Evolutionary conservation across 139 green algal species (phyloP), one percentile per base, ranked within the genome.

Genomic region (Coelastrella sp.): DNA sequence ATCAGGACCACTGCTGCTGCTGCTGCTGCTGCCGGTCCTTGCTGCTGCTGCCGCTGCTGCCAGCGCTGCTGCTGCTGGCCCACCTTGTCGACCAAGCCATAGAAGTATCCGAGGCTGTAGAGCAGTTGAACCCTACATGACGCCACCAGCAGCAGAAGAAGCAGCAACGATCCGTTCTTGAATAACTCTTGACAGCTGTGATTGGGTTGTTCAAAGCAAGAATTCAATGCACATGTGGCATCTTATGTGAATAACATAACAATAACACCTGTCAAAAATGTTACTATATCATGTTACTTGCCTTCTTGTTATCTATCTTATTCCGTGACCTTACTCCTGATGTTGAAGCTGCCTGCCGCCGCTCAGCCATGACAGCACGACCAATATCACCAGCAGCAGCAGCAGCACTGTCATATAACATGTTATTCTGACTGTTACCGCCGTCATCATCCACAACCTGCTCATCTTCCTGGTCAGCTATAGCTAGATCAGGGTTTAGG

Each of bases 51-150:
- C 64, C 4, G 64, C 73, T 67, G 73, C 50, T n/a, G 73, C 73
- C 30, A 81, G 50, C 32, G 50, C 50, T 48, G 73, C 73, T 67
- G 73, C 73, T 50, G 73, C 73, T 32, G 73, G 27, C 1, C 73
- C 73, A 13, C 73, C 73, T 60, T 81, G 73, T 2, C 73, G n/a
- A 5, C 73, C 73, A 5, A 81, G 34, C 73, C 73, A 81, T 32
- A 81, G 73, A 48, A 40, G 73, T 6, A 81, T 68, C 17, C 50
- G 48, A 0, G 73, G 73, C 35, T 81, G 73, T 11, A 81, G 73
- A 0, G 73, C 27, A 6, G 23, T 19, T 11, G 67, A 35, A 37
- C 73, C 50, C 73, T 81, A 50, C 8, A 43, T n/a, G n/a, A n/a
- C n/a, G n/a, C n/a, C n/a, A n/a, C n/a, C n/a, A n/a, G n/a, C n/a